Conservation (phyloP, 768 basidiomycete species). For the Roridomyces roridus region DNA sequence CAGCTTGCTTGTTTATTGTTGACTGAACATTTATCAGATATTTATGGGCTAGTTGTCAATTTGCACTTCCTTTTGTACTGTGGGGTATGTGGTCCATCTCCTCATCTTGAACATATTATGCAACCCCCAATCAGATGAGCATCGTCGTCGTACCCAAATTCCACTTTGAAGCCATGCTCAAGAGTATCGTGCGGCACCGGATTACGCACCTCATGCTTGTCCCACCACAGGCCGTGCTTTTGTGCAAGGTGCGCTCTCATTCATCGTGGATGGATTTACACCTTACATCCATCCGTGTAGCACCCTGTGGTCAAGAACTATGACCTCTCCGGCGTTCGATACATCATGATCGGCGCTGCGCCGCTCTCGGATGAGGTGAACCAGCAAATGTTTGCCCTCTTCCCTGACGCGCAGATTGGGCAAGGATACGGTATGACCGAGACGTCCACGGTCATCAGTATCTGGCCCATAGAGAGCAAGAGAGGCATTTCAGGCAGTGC, state of each 20-base stretch:
- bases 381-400: slow-evolving; percentile 50
- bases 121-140: slow-evolving; percentile 37
- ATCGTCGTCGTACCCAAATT: slow-evolving; percentile 69
- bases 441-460: slow-evolving; percentile 55
- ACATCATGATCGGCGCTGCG: slow-evolving; percentile 59
- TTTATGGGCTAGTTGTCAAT: slow-evolving; percentile 70
- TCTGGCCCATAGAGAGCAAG: slow-evolving; percentile 54
- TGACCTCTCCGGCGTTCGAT: slow-evolving; percentile 49
- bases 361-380: slow-evolving; percentile 62
- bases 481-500: slow-evolving; percentile 62
- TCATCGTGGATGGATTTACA: too few relatives aligned
- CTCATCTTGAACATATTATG: too few relatives aligned
- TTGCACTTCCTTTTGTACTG: slow-evolving; percentile 64
- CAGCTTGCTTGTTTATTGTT: not conserved
- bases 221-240: slow-evolving; percentile 60
- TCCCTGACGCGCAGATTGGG: slow-evolving; percentile 61
- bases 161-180: slow-evolving; percentile 64
- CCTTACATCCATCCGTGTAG: too few relatives aligned
- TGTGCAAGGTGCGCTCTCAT: slow-evolving; percentile 67
- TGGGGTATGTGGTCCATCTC: slow-evolving; percentile 27
- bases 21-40: slow-evolving; percentile 46
- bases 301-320: slow-evolving; percentile 58
- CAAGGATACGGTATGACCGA: slow-evolving; percentile 76
- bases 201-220: slow-evolving; percentile 65
- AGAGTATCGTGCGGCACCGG: slow-evolving; percentile 62